Evolutionary conservation across 768 basidiomycete species (phyloP).

Genomic region (Trametes coccinea): DNA sequence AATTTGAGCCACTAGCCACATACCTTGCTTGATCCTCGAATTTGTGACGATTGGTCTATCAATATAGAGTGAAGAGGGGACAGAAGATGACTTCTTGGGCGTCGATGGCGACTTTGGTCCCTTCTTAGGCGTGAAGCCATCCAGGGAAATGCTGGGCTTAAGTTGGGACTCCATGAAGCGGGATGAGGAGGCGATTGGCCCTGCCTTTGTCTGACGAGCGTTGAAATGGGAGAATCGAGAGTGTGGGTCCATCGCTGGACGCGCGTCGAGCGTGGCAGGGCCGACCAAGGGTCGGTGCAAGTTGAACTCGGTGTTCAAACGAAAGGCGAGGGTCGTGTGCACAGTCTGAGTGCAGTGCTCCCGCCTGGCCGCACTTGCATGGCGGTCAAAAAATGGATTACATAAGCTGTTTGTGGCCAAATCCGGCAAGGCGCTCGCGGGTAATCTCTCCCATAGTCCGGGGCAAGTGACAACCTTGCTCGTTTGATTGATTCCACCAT

Average conservation of each 20-base stretch:
- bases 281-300: background rate
- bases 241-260: slow-evolving; percentile 67
- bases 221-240: slow-evolving; percentile 77
- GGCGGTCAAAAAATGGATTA: slow-evolving; percentile 20
- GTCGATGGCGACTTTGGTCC: slow-evolving; percentile 29
- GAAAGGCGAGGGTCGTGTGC: slow-evolving; percentile 3
- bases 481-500: too few relatives aligned
- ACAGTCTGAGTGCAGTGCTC: too few relatives aligned
- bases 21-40: slow-evolving; percentile 64
- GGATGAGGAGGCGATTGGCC: slow-evolving; percentile 49
- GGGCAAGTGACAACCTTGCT: background rate
- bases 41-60: slow-evolving; percentile 75
- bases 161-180: slow-evolving; percentile 44
- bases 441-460: background rate
- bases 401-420: slow-evolving; percentile 12
- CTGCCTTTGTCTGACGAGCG: slow-evolving; percentile 66
- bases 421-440: background rate
- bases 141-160: slow-evolving; percentile 41
- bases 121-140: slow-evolving; percentile 44
- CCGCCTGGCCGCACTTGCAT: background rate
- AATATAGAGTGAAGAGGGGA: slow-evolving; percentile 27
- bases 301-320: background rate
- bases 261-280: background rate
- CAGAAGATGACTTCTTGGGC: slow-evolving; percentile 23
- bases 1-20: background rate